Evolutionary conservation across 306 rosid species (phyloP).

Genomic region (Pyrus betulifolia): DNA sequence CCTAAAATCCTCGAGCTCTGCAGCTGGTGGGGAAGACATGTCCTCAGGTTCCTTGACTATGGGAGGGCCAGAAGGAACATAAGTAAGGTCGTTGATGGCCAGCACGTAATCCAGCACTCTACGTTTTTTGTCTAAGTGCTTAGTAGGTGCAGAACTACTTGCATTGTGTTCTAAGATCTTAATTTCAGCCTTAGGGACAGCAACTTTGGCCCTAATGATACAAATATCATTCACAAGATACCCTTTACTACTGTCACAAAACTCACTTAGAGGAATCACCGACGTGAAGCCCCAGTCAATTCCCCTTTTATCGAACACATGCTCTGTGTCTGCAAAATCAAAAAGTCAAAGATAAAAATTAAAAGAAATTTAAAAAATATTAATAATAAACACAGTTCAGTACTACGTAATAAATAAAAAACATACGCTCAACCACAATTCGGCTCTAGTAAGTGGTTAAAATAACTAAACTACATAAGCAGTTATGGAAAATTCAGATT

Average conservation of each 20-base stretch:
- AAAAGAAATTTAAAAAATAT: too few species aligned
- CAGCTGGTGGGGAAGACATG: background rate
- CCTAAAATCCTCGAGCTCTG: background rate
- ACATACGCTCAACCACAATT: background rate
- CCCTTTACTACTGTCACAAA: background rate
- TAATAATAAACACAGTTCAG: too few species aligned
- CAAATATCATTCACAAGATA: constrained; percentile 4
- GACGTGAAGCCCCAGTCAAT: constrained; percentile 1
- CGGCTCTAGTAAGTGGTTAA: background rate
- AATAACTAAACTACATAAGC: background rate
- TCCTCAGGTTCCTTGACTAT: background rate
- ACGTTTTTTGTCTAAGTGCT: background rate
- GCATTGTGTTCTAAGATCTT: background rate
- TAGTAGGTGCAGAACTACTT: background rate
- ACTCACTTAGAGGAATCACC: background rate
- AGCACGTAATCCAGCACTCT: too few species aligned
- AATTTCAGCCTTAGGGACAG: background rate
- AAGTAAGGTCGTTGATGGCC: background rate
- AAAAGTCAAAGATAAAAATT: background rate
- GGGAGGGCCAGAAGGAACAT: background rate
- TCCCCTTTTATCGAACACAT: background rate
- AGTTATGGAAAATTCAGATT: too few species aligned
- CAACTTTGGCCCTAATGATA: background rate
- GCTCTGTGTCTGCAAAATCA: background rate
- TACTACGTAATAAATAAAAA: too few species aligned